Evolutionary conservation across 768 basidiomycete genomes (phyloP).

Genomic region (Tricholoma terreum): DNA sequence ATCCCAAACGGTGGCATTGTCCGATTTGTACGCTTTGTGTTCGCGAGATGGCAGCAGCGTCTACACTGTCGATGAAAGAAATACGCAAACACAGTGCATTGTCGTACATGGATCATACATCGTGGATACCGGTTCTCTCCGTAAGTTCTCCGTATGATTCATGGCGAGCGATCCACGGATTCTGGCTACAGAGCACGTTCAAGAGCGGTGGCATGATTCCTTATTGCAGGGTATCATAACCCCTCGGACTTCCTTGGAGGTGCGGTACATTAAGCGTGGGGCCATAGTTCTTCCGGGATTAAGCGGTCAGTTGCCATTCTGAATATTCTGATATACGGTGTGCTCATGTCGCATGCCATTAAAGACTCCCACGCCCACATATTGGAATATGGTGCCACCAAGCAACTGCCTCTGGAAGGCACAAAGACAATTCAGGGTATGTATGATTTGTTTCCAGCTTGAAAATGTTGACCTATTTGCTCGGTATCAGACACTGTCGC

Average conservation of each 20-base stretch:
- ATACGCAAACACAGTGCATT: constrained; percentile 58
- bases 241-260: constrained; percentile 26
- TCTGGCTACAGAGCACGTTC: constrained; percentile 38
- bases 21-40: constrained; percentile 55
- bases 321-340: background rate
- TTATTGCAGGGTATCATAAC: constrained; percentile 16
- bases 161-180: constrained; percentile 1
- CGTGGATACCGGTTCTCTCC: constrained; percentile 50
- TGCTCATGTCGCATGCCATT: background rate
- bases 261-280: constrained; percentile 51
- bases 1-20: constrained; percentile 2
- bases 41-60: constrained; percentile 48
- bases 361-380: constrained; percentile 81
- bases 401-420: constrained; percentile 62
- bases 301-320: constrained; percentile 46
- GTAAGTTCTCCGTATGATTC: constrained; percentile 34
- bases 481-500: constrained; percentile 52
- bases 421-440: constrained; percentile 56
- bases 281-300: constrained; percentile 71
- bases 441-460: background rate
- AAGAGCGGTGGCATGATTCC: constrained; percentile 34
- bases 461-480: background rate
- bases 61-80: constrained; percentile 63
- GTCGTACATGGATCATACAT: constrained; percentile 52
- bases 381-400: constrained; percentile 71